These are phyloP conservation scores for Catharanthus roseus DNA, from an alignment of 257 asterid genomes.

Conservation along the genomic window DNA sequence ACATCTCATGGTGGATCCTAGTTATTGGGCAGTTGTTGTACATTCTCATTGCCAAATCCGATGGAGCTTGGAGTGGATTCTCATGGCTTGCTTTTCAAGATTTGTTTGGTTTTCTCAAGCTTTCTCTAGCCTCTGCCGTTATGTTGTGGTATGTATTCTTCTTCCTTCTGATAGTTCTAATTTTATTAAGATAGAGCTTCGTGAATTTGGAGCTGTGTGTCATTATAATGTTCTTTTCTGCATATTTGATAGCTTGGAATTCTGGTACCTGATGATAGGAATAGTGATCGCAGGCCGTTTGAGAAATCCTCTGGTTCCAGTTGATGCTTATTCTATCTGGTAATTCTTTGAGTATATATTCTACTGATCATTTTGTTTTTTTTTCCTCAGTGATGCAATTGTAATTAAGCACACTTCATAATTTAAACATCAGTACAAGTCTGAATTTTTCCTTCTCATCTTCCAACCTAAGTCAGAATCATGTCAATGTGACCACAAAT, in stretches of 20 bases:
- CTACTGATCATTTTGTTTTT: not conserved
- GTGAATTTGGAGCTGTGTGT: too few relatives aligned
- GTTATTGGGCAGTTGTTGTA: constrained; percentile 49
- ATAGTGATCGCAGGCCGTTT: constrained; percentile 67
- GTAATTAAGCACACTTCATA: too few relatives aligned
- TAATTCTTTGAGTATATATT: constrained; percentile 17
- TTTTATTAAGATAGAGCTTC: too few relatives aligned
- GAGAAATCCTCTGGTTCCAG: constrained; percentile 63
- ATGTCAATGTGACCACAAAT: too few relatives aligned
- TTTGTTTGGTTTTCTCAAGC: constrained; percentile 56
- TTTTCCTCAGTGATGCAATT: too few relatives aligned
- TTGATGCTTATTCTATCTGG: constrained; percentile 91
- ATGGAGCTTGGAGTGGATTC: constrained; percentile 83
- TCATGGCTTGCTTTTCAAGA: constrained; percentile 70
- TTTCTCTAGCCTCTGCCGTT: constrained; percentile 72
- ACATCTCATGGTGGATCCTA: constrained; percentile 67
- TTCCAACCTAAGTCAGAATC: too few relatives aligned
- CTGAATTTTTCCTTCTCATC: too few relatives aligned
- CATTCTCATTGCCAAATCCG: constrained; percentile 53
- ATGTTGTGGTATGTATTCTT: constrained; percentile 57
- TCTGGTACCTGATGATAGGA: constrained; percentile 73
- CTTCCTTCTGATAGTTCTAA: constrained; percentile 1
- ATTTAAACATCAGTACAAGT: too few relatives aligned
- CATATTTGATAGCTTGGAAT: constrained; percentile 69
- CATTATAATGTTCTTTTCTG: not conserved